Evolutionary conservation across 2,329 filamentous ascomycete genomes (phyloP).

Genomic region (Blumeria graminis): DNA sequence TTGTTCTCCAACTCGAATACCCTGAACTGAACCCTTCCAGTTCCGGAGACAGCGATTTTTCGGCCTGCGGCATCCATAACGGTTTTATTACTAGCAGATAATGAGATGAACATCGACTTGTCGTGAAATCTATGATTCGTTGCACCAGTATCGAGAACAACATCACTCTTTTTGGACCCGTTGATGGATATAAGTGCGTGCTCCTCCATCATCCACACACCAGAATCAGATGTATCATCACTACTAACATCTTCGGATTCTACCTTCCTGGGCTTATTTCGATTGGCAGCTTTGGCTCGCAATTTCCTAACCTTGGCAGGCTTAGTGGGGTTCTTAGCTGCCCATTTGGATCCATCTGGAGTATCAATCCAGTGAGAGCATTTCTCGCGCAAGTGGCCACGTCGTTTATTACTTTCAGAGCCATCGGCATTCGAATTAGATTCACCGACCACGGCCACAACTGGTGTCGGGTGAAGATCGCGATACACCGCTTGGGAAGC

Average conservation of each 20-base stretch:
- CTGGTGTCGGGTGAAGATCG: neutral
- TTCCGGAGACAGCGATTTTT: neutral
- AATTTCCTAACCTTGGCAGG: neutral
- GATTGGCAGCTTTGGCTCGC: neutral
- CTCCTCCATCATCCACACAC: neutral
- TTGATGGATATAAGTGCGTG: neutral
- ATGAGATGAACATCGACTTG: neutral
- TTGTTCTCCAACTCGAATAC: neutral
- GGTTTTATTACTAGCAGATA: neutral
- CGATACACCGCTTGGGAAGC: neutral
- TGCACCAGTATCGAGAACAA: neutral
- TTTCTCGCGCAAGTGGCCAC: neutral
- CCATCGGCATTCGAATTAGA: neutral
- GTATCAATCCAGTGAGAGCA: neutral
- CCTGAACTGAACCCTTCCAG: neutral
- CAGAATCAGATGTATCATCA: neutral
- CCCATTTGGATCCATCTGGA: neutral
- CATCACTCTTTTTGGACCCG: neutral
- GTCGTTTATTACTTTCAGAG: neutral
- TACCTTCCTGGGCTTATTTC: neutral
- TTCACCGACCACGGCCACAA: neutral
- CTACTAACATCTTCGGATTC: neutral
- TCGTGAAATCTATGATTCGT: neutral
- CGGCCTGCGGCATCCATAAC: neutral
- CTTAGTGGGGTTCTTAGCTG: neutral